Conservation (phyloP, 2,329 filamentous ascomycete species). For the Aspergillus nomiae region DNA sequence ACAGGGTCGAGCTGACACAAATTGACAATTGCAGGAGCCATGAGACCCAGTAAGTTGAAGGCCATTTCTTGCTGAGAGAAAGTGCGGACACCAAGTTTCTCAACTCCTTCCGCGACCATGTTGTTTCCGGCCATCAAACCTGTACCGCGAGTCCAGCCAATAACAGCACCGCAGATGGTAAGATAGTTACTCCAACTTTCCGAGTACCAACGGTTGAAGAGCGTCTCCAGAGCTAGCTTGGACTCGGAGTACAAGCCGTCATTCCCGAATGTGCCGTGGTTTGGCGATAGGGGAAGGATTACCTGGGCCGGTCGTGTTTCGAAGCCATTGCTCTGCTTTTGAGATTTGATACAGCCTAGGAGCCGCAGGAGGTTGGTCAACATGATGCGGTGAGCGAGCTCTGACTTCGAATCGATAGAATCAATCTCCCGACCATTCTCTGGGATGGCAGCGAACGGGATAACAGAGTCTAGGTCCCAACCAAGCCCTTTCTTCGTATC, state of each 20-base stretch:
- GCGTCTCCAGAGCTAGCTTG: slow-evolving; percentile 92
- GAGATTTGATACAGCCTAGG: slow-evolving; percentile 83
- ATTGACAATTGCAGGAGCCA: slow-evolving; percentile 92
- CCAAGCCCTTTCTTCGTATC: slow-evolving; percentile 94
- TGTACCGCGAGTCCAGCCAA: slow-evolving; percentile 98
- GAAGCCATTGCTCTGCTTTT: slow-evolving; percentile 85
- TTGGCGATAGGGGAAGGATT: slow-evolving; percentile 91
- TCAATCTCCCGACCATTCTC: slow-evolving; percentile 98
- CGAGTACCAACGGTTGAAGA: slow-evolving; percentile 98
- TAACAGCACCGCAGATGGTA: slow-evolving; percentile 96
- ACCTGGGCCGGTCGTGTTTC: slow-evolving; percentile 96
- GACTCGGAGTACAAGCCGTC: slow-evolving; percentile 98
- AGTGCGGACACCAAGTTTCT: slow-evolving; percentile 93
- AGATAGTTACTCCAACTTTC: slow-evolving; percentile 98
- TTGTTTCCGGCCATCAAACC: slow-evolving; percentile 98
- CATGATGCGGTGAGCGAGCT: slow-evolving; percentile 98
- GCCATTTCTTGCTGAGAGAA: slow-evolving; percentile 99
- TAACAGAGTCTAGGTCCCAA: slow-evolving; percentile 95
- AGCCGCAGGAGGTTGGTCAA: slow-evolving; percentile 93
- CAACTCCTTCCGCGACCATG: slow-evolving; percentile 93
- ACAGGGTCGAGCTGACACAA: slow-evolving; percentile 95
- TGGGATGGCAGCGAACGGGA: slow-evolving; percentile 96
- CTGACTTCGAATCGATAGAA: slow-evolving; percentile 92
- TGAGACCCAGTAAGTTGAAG: slow-evolving; percentile 94
- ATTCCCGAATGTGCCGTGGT: slow-evolving; percentile 97